phyloP scores from a whole-genome alignment of 116 monocot species.

The Phalaenopsis hybrid region DNA sequence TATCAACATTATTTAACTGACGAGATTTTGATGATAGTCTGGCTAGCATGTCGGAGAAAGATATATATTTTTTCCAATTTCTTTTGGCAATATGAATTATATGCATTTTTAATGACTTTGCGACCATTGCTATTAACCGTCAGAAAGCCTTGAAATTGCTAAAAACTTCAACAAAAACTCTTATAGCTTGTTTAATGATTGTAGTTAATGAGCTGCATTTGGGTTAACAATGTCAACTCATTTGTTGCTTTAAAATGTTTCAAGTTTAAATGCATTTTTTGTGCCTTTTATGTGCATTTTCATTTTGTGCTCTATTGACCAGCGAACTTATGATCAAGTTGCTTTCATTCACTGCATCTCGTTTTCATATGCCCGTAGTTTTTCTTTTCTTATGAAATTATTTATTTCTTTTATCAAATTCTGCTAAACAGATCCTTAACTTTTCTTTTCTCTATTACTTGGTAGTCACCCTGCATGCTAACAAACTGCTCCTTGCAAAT shows the following conservation, averaged over 20 bases:
- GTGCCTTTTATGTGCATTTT: constrained; percentile 1
- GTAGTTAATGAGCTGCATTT: background rate
- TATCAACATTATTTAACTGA: background rate
- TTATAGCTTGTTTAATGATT: background rate
- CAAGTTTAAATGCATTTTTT: background rate
- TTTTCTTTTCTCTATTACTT: background rate
- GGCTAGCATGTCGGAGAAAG: background rate
- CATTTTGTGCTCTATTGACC: background rate
- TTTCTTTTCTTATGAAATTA: no score
- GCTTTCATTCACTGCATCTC: background rate
- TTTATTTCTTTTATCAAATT: no score
- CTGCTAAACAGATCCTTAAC: background rate
- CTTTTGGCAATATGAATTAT: background rate
- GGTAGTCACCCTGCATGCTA: background rate
- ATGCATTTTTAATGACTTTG: background rate
- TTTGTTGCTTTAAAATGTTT: background rate
- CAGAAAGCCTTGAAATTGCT: background rate
- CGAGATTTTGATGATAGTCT: background rate
- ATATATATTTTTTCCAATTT: background rate
- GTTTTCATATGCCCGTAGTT: no score
- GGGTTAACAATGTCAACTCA: background rate
- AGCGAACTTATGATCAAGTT: background rate
- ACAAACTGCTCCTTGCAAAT: background rate
- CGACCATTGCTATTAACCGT: background rate
- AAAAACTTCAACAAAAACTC: background rate